These are phyloP conservation scores for Candida namnaoensis DNA, from an alignment of 805 yeast species.

Conservation along the genomic window DNA sequence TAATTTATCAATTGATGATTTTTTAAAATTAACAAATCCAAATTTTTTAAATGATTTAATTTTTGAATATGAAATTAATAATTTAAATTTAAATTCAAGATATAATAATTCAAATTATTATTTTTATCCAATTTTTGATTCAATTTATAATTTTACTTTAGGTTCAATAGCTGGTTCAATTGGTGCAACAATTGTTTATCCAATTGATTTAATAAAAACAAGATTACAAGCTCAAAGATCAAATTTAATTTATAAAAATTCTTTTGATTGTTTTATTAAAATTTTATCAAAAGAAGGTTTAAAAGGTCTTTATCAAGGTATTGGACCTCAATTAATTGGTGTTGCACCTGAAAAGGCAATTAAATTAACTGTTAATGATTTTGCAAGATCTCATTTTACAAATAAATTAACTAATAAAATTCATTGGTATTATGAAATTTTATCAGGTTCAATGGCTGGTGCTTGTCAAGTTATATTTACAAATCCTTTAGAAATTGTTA, in stretches of 20 bases:
- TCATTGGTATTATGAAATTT: constrained; percentile 54
- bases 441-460: constrained; percentile 93
- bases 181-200: constrained; percentile 97
- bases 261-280: constrained; percentile 78
- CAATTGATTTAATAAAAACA: constrained; percentile 92
- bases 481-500: constrained; percentile 92
- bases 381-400: constrained; percentile 70
- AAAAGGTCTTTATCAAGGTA: constrained; percentile 82
- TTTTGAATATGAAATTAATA: constrained; percentile 20
- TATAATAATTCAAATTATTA: constrained; percentile 23
- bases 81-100: constrained; percentile 7
- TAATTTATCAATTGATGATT: constrained; percentile 27
- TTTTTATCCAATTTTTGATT: constrained; percentile 67
- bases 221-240: constrained; percentile 94
- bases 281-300: constrained; percentile 73
- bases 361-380: constrained; percentile 88
- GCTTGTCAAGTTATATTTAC: constrained; percentile 95
- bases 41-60: constrained; percentile 26
- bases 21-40: constrained; percentile 30
- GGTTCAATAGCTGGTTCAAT: constrained; percentile 97
- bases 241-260: constrained; percentile 62
- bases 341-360: constrained; percentile 99
- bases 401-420: constrained; percentile 38
- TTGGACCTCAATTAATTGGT: constrained; percentile 90
- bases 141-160: constrained; percentile 76